Percentiles rank a stretch among this genome's conserved stretches.
Evolutionary conservation across 73 alveolate genomes (phyloP).

Genomic region (Paramecium primaurelia): DNA sequence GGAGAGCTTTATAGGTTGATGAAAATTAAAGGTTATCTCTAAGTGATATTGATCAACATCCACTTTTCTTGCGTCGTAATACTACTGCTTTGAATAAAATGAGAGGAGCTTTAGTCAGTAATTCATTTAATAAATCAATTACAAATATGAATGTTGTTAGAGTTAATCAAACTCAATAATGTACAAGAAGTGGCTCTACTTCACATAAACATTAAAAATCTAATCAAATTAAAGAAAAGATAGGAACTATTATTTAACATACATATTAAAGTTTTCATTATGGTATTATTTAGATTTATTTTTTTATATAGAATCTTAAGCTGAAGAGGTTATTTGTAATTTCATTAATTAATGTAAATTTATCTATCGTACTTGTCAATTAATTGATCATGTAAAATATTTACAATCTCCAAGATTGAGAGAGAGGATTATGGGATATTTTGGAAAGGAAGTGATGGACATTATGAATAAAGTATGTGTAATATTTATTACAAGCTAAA

Average conservation of each 20-base stretch:
- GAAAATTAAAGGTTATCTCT: neutral
- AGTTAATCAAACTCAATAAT: neutral
- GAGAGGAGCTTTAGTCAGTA: neutral
- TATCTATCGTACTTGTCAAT: constrained; percentile 4
- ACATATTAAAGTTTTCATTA: neutral
- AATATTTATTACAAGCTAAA: neutral
- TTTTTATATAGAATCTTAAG: neutral
- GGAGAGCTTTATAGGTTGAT: constrained; percentile 5
- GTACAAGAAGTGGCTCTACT: constrained; percentile 27
- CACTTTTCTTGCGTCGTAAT: neutral
- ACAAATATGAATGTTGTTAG: neutral
- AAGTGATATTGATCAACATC: neutral
- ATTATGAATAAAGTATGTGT: constrained; percentile 8
- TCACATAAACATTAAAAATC: constrained; percentile 37
- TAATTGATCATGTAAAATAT: neutral
- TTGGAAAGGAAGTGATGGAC: constrained; percentile 12
- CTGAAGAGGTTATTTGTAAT: neutral
- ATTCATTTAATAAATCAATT: constrained; percentile 26
- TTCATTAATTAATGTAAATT: neutral
- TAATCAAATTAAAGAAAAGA: neutral
- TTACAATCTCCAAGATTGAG: neutral
- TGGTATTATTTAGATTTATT: neutral
- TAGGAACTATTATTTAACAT: neutral
- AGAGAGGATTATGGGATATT: neutral
- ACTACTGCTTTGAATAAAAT: neutral